Base-by-base conservation (phyloP, 345 rosid genomes). In the Lepidium africanum region DNA sequence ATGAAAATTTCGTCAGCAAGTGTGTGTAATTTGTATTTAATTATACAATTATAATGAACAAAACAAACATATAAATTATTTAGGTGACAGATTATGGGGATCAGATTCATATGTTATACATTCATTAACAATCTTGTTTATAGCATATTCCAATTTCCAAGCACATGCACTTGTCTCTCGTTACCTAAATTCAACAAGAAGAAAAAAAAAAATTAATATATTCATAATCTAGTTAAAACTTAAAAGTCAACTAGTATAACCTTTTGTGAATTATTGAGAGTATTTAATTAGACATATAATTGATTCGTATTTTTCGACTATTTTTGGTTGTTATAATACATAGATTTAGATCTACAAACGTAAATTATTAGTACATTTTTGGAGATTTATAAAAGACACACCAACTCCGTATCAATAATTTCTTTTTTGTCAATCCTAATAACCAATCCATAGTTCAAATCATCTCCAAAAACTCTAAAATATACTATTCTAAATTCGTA, bases 131-230 rank as follows among this genome's bases (percentile, higher is more conserved):
- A 32, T 60, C 43, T 67, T 67, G 37, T 17, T 30, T 47, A 54
- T 65, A 32, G 46, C 63, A 64, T 43, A 50, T 69, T 53, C 42
- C 58, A 69, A 50, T 25, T 65, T 37, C 42, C 58, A 65, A 65
- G 67, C 46, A 47, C 59, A 52, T 60, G 76, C 71, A 48, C 25
- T 39, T 74, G 73, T 74, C 55, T 73, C 68, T 66, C 47, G 48
- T 49, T 30, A 17, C 61, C 19, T 66, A 19, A 37, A 63, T 16
- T 48, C 65, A 64, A 10, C 27, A 3, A 58, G 7, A 38, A 65
- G 1, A 11, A 10, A 21, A 12, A 41, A 5, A 36, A 13, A 12
- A 5, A 46, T 12, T 5, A 23, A 9, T 38, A 25, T 47, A 12
- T 36, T 36, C 23, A 11, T 9, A 21, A 47, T 47, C 10, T 8